Percentiles rank a stretch among this genome's conserved stretches.
These are phyloP conservation scores for Echria macrotheca DNA, from an alignment of 495 filamentous ascomycete genomes.

Conservation along the genomic window DNA sequence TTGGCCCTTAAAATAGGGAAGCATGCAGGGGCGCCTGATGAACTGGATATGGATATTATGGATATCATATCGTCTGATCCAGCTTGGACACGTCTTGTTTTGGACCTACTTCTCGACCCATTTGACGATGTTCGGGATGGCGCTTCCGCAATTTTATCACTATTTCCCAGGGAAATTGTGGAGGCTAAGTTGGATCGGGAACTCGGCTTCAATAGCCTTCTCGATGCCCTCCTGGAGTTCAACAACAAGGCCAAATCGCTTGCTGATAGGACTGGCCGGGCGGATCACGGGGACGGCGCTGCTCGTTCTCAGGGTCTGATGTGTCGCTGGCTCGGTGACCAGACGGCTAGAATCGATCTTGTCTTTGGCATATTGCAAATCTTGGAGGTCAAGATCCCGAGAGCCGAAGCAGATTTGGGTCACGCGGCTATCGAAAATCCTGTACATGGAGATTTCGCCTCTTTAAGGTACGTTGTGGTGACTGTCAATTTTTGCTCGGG, in stretches of 20 bases:
- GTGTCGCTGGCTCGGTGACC: slow-evolving; percentile 35
- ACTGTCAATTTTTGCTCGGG: neutral
- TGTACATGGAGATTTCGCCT: slow-evolving; percentile 65
- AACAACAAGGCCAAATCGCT: slow-evolving; percentile 51
- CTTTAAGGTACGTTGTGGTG: slow-evolving; percentile 46
- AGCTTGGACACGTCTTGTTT: slow-evolving; percentile 57
- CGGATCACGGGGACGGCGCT: slow-evolving; percentile 81
- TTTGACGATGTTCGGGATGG: slow-evolving; percentile 84
- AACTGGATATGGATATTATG: slow-evolving; percentile 23
- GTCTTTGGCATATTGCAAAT: slow-evolving; percentile 40
- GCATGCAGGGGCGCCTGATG: slow-evolving; percentile 23
- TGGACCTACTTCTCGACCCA: slow-evolving; percentile 78
- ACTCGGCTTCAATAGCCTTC: too few relatives aligned
- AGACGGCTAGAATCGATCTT: slow-evolving; percentile 36
- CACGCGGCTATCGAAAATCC: slow-evolving; percentile 58
- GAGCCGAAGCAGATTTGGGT: slow-evolving; percentile 52
- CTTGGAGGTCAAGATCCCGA: slow-evolving; percentile 53
- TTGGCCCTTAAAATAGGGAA: slow-evolving; percentile 53
- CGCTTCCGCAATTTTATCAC: slow-evolving; percentile 54
- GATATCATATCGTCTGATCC: slow-evolving; percentile 15
- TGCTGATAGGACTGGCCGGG: slow-evolving; percentile 61
- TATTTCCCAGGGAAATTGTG: slow-evolving; percentile 26
- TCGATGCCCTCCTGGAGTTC: slow-evolving; percentile 30
- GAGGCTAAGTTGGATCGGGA: too few relatives aligned
- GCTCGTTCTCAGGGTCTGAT: slow-evolving; percentile 57